phyloP scores from a whole-genome alignment of 805 yeast species.

The Hanseniaspora nectarophila region DNA sequence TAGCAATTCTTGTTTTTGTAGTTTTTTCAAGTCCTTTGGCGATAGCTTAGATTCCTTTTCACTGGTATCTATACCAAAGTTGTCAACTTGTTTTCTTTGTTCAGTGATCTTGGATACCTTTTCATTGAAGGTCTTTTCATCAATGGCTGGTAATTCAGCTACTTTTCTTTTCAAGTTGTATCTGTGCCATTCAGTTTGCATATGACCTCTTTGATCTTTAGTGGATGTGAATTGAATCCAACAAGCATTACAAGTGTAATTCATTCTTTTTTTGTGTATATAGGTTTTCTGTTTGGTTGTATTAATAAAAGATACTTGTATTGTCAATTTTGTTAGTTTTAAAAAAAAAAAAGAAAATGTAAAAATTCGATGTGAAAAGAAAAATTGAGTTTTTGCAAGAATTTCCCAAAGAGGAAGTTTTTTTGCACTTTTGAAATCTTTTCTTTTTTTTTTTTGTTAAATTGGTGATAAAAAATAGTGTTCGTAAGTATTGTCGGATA shows the following conservation, averaged over 20 bases:
- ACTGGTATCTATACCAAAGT: neutral
- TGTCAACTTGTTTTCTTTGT: constrained; percentile 15
- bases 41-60: constrained; percentile 27
- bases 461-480: too few relatives aligned
- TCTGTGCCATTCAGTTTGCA: constrained; percentile 98
- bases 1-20: constrained; percentile 33
- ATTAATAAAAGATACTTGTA: neutral
- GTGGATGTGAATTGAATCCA: constrained; percentile 63
- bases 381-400: too few relatives aligned
- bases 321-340: too few relatives aligned
- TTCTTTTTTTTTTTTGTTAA: neutral
- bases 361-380: neutral
- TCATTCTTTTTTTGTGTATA: neutral
- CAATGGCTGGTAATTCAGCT: constrained; percentile 68
- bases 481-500: too few relatives aligned
- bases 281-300: neutral
- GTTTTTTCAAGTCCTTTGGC: constrained; percentile 33
- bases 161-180: constrained; percentile 91
- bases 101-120: constrained; percentile 36
- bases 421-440: neutral
- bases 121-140: constrained; percentile 55
- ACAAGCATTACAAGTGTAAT: constrained; percentile 78
- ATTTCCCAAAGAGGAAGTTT: neutral
- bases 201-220: constrained; percentile 73
- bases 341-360: neutral